Evolutionary conservation across 805 yeast species (phyloP).

Genomic region (Pichia insulana): DNA sequence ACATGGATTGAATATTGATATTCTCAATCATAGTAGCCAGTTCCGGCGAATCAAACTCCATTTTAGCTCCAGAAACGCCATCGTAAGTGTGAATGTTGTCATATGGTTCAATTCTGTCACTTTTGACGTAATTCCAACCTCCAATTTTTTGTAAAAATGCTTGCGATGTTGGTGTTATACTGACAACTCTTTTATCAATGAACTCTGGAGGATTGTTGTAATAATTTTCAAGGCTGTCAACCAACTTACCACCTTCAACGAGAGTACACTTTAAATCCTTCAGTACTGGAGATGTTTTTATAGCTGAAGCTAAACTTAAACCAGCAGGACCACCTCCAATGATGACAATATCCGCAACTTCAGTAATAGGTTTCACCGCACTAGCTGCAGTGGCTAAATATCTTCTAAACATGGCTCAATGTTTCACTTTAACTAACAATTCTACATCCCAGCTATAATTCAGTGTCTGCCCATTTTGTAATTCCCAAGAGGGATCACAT

Average conservation of each 20-base stretch:
- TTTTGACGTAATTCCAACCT: constrained; percentile 60
- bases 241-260: constrained; percentile 62
- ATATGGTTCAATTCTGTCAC: constrained; percentile 69
- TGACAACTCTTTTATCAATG: constrained; percentile 74
- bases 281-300: constrained; percentile 60
- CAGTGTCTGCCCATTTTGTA: neutral
- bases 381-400: constrained; percentile 20
- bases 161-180: constrained; percentile 76
- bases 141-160: constrained; percentile 61
- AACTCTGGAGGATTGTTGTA: constrained; percentile 33
- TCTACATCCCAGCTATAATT: neutral
- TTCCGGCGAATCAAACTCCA: constrained; percentile 60
- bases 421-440: neutral
- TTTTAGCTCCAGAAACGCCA: constrained; percentile 59
- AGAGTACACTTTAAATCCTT: constrained; percentile 52
- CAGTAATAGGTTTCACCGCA: neutral
- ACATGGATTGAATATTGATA: constrained; percentile 69
- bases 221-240: constrained; percentile 41
- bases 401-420: constrained; percentile 18
- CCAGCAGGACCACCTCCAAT: constrained; percentile 99
- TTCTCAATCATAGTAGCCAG: constrained; percentile 87
- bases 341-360: constrained; percentile 59
- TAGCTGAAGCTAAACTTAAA: constrained; percentile 70
- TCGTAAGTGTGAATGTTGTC: constrained; percentile 83
- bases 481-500: too few relatives aligned